Conservation (phyloP, 306 rosid species). For the Cucurbita moschata region DNA sequence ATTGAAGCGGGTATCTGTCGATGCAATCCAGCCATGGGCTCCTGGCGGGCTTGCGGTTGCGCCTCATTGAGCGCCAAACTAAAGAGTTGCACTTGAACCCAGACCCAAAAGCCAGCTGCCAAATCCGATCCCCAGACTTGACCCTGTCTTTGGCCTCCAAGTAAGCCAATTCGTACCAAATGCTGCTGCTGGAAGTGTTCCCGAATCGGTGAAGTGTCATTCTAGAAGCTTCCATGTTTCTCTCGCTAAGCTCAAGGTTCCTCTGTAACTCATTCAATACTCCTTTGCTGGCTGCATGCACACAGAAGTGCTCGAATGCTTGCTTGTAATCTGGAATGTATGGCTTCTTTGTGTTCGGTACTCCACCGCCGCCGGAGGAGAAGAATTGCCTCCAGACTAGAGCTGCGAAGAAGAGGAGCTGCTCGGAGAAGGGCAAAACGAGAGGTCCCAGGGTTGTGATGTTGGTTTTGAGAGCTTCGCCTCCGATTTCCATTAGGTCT, state of each 20-base stretch:
- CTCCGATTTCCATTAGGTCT: slow-evolving; percentile 77
- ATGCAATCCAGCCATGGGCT: slow-evolving; percentile 84
- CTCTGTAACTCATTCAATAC: slow-evolving; percentile 77
- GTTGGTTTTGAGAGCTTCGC: slow-evolving; percentile 90
- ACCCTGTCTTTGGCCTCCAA: slow-evolving; percentile 79
- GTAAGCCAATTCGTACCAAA: slow-evolving; percentile 89
- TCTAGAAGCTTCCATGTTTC: slow-evolving; percentile 74
- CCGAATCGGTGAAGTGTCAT: slow-evolving; percentile 87
- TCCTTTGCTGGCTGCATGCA: slow-evolving; percentile 71
- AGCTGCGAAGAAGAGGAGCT: slow-evolving; percentile 64
- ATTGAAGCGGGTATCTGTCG: slow-evolving; percentile 38
- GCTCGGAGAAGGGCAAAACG: slow-evolving; percentile 82
- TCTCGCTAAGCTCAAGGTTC: slow-evolving; percentile 67
- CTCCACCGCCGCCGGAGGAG: slow-evolving; percentile 30
- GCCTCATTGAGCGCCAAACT: slow-evolving; percentile 67
- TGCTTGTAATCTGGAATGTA: slow-evolving; percentile 90
- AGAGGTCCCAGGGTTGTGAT: slow-evolving; percentile 88
- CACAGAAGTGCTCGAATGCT: slow-evolving; percentile 88
- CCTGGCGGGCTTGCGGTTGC: slow-evolving; percentile 36
- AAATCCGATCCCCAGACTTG: slow-evolving; percentile 66
- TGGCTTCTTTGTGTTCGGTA: slow-evolving; percentile 34
- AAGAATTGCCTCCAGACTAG: slow-evolving; percentile 63
- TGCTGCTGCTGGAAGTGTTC: slow-evolving; percentile 90
- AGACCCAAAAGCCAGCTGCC: slow-evolving; percentile 92
- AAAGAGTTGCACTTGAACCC: slow-evolving; percentile 89